These are phyloP conservation scores for Erythrophleum ivorense DNA, from an alignment of 331 rosid species.

Conservation along the genomic window DNA sequence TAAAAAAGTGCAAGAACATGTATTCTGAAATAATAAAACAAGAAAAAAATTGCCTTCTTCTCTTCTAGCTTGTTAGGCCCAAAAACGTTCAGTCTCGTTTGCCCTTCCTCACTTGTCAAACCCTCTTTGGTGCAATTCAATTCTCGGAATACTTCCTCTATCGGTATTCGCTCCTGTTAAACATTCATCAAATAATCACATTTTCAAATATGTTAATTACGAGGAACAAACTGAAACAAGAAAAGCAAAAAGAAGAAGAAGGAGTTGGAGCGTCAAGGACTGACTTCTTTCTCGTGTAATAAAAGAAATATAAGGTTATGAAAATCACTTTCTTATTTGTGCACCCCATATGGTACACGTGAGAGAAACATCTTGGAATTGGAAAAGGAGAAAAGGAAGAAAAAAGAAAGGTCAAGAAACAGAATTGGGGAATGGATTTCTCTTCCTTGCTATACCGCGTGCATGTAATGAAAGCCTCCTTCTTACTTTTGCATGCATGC, in stretches of 20 bases:
- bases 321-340: too few relatives aligned
- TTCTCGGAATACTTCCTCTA: slow-evolving; percentile 82
- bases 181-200: neutral
- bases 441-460: too few relatives aligned
- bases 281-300: neutral
- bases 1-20: neutral
- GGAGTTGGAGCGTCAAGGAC: neutral
- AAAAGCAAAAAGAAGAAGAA: neutral
- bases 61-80: slow-evolving; percentile 94
- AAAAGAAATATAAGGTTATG: too few relatives aligned
- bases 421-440: too few relatives aligned
- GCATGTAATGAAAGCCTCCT: too few relatives aligned
- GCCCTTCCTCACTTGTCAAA: slow-evolving; percentile 73
- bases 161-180: slow-evolving; percentile 75
- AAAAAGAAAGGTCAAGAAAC: too few relatives aligned
- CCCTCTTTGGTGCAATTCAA: slow-evolving; percentile 79
- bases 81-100: slow-evolving; percentile 67
- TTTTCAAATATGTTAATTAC: too few relatives aligned
- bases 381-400: too few relatives aligned
- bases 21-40: neutral
- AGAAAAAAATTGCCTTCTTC: slow-evolving; percentile 51
- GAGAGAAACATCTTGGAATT: too few relatives aligned
- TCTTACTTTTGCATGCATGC: too few relatives aligned
- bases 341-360: too few relatives aligned
- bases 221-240: neutral